Base-by-base conservation (phyloP, 2,329 filamentous ascomycete genomes). In the Trichoderma endophyticum region DNA sequence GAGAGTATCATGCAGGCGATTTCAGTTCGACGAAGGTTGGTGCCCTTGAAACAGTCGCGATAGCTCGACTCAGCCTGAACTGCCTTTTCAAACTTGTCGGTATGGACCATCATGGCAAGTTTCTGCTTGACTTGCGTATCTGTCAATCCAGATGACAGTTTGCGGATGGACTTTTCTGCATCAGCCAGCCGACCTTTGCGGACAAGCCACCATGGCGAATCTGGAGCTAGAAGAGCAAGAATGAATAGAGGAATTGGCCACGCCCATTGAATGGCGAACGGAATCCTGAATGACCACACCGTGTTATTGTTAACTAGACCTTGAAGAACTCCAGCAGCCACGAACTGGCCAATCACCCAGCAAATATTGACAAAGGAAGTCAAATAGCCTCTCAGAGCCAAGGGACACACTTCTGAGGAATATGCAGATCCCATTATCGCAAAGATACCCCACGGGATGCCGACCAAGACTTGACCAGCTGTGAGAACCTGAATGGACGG, bases 231-330 rank as follows among this genome's bases (percentile, higher is more conserved):
- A n/a, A 64, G 75, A n/a, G 76, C 69, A 4, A 75, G 73, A 6
- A 77, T 73, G 18, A 77, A 67, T 4, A 80, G 74, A 2, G 76
- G 73, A 6, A 80, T 28, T 1, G 78, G 64, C 64, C 64, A 67
- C 12, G 26, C 64, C 64, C 64, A 67, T 24, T 67, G 64, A 15
- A 67, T 43, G 18, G 51, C 64, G 11, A 67, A 57, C 0, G 85
- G 85, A 14, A 83, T 84, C 6, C 82, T 79, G 74, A 84, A 87
- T 0, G 82, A 81, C 82, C 83, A 86, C 24, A 85, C 75, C 3
- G 80, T 74, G 0, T 77, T 73, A 24, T 79, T 78, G 39, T 77
- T 72, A 48, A 77, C 73, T 11, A 79, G 71, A 2, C 77, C 75
- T 15, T 75, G 70, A 62, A 78, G 66, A 9, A 79, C 72, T 1